Evolutionary conservation across 2,329 filamentous ascomycete genomes (phyloP).

Genomic region (Dactylellina sp.): DNA sequence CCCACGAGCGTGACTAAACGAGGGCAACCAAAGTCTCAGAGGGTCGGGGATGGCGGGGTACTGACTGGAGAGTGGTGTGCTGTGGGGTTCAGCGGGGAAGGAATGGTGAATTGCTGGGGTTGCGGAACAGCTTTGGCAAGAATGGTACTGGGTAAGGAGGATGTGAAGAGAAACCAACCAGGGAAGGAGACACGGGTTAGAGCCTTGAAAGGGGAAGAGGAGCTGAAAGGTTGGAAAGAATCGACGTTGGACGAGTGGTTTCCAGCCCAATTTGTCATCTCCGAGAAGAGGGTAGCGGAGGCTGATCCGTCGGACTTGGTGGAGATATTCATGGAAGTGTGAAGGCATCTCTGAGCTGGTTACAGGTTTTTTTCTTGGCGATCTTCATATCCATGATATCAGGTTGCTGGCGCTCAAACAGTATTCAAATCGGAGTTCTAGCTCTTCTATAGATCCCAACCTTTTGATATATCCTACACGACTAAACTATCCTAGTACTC

Average conservation of each 20-base stretch:
- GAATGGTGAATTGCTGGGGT: conserved; percentile 70
- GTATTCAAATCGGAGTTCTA: too few relatives aligned
- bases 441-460: too few relatives aligned
- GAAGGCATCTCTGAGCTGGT: not conserved
- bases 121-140: conserved; percentile 67
- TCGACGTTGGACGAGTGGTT: conserved; percentile 53
- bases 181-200: conserved; percentile 35
- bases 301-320: conserved; percentile 35
- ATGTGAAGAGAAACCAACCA: conserved; percentile 18
- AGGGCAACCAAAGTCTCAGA: conserved; percentile 52
- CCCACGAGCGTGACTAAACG: conserved; percentile 59
- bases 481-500: too few relatives aligned
- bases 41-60: conserved; percentile 11
- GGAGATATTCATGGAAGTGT: conserved; percentile 7
- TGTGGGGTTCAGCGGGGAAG: conserved; percentile 68
- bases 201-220: conserved; percentile 37
- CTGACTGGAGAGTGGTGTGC: conserved; percentile 67
- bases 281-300: conserved; percentile 53
- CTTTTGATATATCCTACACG: too few relatives aligned
- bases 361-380: not conserved
- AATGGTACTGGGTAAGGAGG: conserved; percentile 64
- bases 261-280: conserved; percentile 58
- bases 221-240: conserved; percentile 49
- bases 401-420: too few relatives aligned
- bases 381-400: not conserved